Evolutionary conservation across 2,329 filamentous ascomycete genomes (phyloP).

Genomic region (Talaromyces sp.): DNA sequence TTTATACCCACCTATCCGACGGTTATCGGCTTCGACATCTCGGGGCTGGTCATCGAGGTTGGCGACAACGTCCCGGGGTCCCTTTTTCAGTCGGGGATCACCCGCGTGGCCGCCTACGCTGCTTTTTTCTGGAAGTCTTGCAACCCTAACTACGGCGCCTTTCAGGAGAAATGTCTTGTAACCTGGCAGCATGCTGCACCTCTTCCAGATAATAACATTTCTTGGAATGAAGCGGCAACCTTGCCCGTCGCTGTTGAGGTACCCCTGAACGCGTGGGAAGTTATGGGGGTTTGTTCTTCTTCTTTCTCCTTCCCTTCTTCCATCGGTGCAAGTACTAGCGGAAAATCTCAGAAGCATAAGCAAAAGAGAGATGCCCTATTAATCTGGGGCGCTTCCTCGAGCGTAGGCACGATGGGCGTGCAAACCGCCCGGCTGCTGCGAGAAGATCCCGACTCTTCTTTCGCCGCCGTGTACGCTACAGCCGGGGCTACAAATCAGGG

Average conservation of each 20-base stretch:
- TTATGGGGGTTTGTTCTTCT: conserved; percentile 25
- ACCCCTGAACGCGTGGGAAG: conserved; percentile 36
- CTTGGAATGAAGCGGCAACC: conserved; percentile 39
- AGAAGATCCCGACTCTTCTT: conserved; percentile 25
- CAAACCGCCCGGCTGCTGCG: conserved; percentile 35
- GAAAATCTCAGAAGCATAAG: background rate
- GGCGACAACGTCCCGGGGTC: conserved; percentile 31
- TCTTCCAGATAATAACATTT: conserved; percentile 28
- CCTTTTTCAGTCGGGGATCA: conserved; percentile 28
- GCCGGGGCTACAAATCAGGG: conserved; percentile 28
- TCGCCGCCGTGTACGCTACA: conserved; percentile 40
- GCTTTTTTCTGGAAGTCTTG: conserved; percentile 39
- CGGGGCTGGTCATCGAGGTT: conserved; percentile 40
- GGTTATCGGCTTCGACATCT: conserved; percentile 34
- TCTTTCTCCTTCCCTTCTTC: background rate
- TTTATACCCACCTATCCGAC: conserved; percentile 39
- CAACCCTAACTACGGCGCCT: conserved; percentile 44
- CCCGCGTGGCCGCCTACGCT: conserved; percentile 37
- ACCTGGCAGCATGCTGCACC: conserved; percentile 37
- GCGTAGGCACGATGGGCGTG: conserved; percentile 43
- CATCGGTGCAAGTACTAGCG: background rate
- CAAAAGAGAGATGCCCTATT: conserved; percentile 31
- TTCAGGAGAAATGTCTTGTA: conserved; percentile 41
- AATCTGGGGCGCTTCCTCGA: conserved; percentile 44
- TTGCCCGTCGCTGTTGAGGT: conserved; percentile 37